Conservation (phyloP, 1,284 basidiomycete species). For the Trametes versicolor region DNA sequence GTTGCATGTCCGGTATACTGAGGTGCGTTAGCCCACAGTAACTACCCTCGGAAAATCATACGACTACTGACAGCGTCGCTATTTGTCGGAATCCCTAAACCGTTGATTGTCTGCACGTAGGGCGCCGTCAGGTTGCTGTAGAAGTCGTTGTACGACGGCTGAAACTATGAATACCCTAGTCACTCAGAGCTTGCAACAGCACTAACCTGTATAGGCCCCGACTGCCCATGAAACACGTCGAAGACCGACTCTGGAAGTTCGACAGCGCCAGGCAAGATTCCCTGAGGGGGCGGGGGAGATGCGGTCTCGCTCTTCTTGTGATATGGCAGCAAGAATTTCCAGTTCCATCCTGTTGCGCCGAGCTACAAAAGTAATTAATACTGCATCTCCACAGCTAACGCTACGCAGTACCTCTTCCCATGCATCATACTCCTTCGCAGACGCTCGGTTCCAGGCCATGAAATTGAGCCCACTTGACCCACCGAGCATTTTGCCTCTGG, state of each 20-base stretch:
- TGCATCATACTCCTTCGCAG: constrained; percentile 33
- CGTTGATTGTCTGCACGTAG: constrained; percentile 33
- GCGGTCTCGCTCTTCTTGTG: constrained; percentile 30
- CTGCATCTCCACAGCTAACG: too few relatives aligned
- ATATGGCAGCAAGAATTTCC: constrained; percentile 31
- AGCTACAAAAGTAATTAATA: constrained; percentile 5
- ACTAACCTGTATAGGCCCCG: constrained; percentile 29
- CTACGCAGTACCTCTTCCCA: constrained; percentile 19
- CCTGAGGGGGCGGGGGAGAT: constrained; percentile 11
- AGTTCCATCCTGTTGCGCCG: constrained; percentile 29
- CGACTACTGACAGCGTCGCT: constrained; percentile 35
- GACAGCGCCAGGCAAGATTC: constrained; percentile 11
- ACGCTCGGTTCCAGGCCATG: constrained; percentile 34
- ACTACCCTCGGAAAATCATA: neutral
- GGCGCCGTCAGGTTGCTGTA: constrained; percentile 34
- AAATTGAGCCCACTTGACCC: constrained; percentile 36
- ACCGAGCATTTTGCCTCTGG: constrained; percentile 36
- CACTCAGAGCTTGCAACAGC: neutral
- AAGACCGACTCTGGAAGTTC: constrained; percentile 14
- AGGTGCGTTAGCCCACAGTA: neutral
- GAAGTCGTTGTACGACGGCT: constrained; percentile 36
- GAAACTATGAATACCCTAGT: neutral
- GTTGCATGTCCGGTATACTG: constrained; percentile 38
- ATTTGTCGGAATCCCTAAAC: constrained; percentile 36
- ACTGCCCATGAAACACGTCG: constrained; percentile 19